phyloP scores from a whole-genome alignment of 2,329 filamentous ascomycete species.

The Acrocalymma vagum region DNA sequence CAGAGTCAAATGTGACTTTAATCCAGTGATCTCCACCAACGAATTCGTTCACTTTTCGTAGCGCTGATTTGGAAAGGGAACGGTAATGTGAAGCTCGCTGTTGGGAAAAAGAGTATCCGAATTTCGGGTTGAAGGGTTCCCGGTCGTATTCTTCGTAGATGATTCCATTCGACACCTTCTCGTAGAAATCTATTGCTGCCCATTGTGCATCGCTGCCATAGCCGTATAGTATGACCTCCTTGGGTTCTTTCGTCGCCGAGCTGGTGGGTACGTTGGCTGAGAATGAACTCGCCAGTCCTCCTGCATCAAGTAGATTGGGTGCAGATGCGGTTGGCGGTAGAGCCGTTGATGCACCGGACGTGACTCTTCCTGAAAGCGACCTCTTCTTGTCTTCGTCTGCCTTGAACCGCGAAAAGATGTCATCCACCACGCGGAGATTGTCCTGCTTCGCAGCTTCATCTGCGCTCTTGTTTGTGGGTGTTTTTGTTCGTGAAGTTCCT shows the following conservation, averaged over 20 bases:
- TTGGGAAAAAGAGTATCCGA: conserved; percentile 76
- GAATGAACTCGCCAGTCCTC: conserved; percentile 36
- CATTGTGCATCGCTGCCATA: conserved; percentile 76
- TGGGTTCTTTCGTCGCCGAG: conserved; percentile 63
- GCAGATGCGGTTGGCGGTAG: conserved; percentile 42
- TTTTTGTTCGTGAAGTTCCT: conserved; percentile 60
- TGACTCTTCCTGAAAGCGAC: conserved; percentile 28
- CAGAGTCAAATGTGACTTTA: conserved; percentile 61
- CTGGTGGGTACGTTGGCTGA: conserved; percentile 39
- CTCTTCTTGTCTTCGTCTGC: conserved; percentile 38
- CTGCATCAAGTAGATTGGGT: conserved; percentile 40
- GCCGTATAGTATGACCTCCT: conserved; percentile 86
- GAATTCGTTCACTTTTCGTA: conserved; percentile 80
- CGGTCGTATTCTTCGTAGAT: conserved; percentile 95
- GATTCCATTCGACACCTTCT: conserved; percentile 78
- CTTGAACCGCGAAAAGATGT: conserved; percentile 53
- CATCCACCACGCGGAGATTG: conserved; percentile 56
- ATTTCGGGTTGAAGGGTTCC: conserved; percentile 78
- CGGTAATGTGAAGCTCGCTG: conserved; percentile 71
- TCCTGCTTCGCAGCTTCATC: conserved; percentile 60
- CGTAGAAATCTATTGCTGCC: conserved; percentile 88
- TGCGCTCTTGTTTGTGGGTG: conserved; percentile 66
- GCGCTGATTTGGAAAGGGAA: conserved; percentile 74
- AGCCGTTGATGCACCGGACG: conserved; percentile 25
- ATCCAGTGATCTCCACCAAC: conserved; percentile 93